A percentile compares a stretch with the other conserved stretches of the same genome.
Evolutionary conservation across 2,329 filamentous ascomycete species (phyloP).

Genomic region (Xylariaceae sp.): DNA sequence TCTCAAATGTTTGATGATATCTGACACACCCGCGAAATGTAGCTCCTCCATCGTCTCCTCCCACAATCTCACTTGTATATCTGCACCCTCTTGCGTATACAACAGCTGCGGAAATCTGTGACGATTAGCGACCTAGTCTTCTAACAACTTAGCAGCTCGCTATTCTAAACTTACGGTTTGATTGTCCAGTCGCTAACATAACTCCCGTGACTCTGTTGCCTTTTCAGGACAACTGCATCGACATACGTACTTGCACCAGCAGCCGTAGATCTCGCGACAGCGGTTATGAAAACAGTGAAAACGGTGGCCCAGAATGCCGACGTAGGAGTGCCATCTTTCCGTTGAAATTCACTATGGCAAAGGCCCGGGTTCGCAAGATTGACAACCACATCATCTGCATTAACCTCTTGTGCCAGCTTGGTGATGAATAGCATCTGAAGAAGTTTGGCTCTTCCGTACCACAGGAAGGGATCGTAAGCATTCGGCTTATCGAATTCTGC

Average conservation of each 20-base stretch:
- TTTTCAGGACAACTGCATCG: slow-evolving; percentile 18
- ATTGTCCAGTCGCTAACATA: slow-evolving; percentile 24
- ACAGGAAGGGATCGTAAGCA: slow-evolving; percentile 5
- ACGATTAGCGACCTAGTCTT: slow-evolving; percentile 3
- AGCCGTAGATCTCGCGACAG: slow-evolving; percentile 8
- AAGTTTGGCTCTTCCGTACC: slow-evolving; percentile 23
- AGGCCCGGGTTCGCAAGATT: slow-evolving; percentile 22
- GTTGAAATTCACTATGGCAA: slow-evolving; percentile 11
- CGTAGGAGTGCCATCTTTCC: not conserved
- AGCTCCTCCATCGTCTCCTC: slow-evolving; percentile 29
- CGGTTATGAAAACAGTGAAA: not conserved
- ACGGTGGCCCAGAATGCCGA: not conserved
- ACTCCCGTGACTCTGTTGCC: slow-evolving; percentile 20
- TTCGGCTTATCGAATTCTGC: slow-evolving; percentile 12
- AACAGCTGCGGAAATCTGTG: slow-evolving; percentile 20
- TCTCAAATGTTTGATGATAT: slow-evolving; percentile 20
- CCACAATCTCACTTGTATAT: slow-evolving; percentile 23
- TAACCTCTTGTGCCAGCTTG: slow-evolving; percentile 18
- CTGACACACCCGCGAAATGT: slow-evolving; percentile 22
- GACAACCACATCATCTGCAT: slow-evolving; percentile 16
- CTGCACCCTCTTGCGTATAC: slow-evolving; percentile 21
- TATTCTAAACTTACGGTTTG: slow-evolving; percentile 18
- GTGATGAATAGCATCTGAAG: slow-evolving; percentile 18
- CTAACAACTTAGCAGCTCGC: not conserved
- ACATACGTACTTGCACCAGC: slow-evolving; percentile 17